Evolutionary conservation across 2,329 filamentous ascomycete genomes (phyloP).

Genomic region (Verticillium tricorpus): DNA sequence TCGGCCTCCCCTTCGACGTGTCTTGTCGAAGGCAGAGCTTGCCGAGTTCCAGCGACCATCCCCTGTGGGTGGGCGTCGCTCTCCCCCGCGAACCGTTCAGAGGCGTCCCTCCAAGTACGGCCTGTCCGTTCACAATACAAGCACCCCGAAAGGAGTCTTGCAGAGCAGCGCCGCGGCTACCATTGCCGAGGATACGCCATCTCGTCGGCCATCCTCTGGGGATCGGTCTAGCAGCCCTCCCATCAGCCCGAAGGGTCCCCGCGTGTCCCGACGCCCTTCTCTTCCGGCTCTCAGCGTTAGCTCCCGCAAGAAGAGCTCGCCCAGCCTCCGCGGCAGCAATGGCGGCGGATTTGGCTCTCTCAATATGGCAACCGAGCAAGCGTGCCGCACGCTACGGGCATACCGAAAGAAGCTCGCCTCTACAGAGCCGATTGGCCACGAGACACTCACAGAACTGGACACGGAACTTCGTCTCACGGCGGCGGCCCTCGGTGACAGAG

Average conservation of each 20-base stretch:
- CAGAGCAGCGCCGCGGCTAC: slow-evolving; percentile 36
- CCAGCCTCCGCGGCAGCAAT: slow-evolving; percentile 32
- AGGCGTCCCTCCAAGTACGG: slow-evolving; percentile 51
- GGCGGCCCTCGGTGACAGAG: slow-evolving; percentile 54
- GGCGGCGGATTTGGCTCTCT: slow-evolving; percentile 44
- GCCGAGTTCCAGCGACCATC: slow-evolving; percentile 67
- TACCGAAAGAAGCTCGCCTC: slow-evolving; percentile 61
- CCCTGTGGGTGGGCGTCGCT: slow-evolving; percentile 42
- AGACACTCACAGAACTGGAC: slow-evolving; percentile 57
- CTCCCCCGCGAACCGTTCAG: slow-evolving; percentile 49
- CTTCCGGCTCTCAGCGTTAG: slow-evolving; percentile 42
- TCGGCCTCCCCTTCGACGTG: slow-evolving; percentile 73
- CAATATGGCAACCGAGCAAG: slow-evolving; percentile 60
- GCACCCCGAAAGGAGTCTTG: slow-evolving; percentile 31
- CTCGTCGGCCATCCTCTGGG: slow-evolving; percentile 40
- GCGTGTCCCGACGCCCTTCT: slow-evolving; percentile 46
- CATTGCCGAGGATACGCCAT: slow-evolving; percentile 41
- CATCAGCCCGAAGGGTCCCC: slow-evolving; percentile 40
- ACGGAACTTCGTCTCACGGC: slow-evolving; percentile 60
- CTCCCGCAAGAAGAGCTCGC: slow-evolving; percentile 45
- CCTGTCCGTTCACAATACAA: slow-evolving; percentile 27
- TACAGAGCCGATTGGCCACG: slow-evolving; percentile 50
- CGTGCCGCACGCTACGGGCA: slow-evolving; percentile 55
- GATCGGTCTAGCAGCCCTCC: slow-evolving; percentile 44
- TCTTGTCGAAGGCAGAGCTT: slow-evolving; percentile 82